Evolutionary conservation across 2,329 filamentous ascomycete genomes (phyloP).

Genomic region (Pseudogymnoascus sp.): DNA sequence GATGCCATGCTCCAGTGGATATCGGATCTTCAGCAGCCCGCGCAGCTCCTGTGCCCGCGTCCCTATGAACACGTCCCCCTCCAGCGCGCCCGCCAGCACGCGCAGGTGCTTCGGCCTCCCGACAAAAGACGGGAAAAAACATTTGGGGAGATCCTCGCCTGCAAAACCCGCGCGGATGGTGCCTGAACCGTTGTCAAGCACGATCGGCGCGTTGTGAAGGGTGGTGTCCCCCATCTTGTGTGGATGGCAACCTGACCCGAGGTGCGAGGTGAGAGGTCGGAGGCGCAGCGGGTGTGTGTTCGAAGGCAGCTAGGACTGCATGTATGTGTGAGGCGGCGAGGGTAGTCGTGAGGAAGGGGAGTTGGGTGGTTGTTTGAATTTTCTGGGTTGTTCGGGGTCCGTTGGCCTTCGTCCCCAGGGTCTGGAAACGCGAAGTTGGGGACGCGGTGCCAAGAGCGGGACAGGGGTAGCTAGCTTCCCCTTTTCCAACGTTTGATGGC

Average conservation of each 20-base stretch:
- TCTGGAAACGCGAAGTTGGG: constrained; percentile 7
- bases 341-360: neutral
- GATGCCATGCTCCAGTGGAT: constrained; percentile 93
- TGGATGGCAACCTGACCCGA: neutral
- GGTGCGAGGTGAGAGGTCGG: neutral
- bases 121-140: constrained; percentile 95
- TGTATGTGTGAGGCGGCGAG: neutral
- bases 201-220: constrained; percentile 94
- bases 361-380: neutral
- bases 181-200: constrained; percentile 97
- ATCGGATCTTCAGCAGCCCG: constrained; percentile 88
- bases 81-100: constrained; percentile 89
- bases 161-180: constrained; percentile 97
- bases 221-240: constrained; percentile 52
- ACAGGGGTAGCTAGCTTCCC: constrained; percentile 9
- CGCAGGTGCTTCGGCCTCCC: constrained; percentile 91
- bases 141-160: constrained; percentile 90
- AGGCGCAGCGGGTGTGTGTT: neutral
- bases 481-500: neutral
- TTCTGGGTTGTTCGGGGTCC: neutral
- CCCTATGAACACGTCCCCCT: constrained; percentile 96
- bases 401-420: constrained; percentile 1
- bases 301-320: neutral
- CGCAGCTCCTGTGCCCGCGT: constrained; percentile 80
- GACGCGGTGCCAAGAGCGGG: constrained; percentile 8